Evolutionary conservation across 306 rosid genomes (phyloP).

Genomic region (Adenanthera pavonina): DNA sequence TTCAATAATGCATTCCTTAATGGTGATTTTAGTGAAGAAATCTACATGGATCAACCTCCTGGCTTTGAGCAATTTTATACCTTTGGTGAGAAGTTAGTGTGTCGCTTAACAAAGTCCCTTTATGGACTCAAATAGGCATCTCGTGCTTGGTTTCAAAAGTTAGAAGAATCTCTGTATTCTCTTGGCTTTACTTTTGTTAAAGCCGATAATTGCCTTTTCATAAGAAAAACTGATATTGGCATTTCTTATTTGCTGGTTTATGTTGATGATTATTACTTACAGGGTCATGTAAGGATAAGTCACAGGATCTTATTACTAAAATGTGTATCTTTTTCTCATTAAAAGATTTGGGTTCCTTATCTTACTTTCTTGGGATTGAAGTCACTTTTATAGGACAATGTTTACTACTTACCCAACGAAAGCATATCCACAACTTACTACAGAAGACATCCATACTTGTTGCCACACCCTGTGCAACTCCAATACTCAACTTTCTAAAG

Average conservation of each 20-base stretch:
- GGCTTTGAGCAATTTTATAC: not conserved
- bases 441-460: rapidly evolving
- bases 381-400: not conserved
- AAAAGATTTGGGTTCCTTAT: not conserved
- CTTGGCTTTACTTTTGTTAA: not conserved
- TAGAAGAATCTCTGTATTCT: rapidly evolving
- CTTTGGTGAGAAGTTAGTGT: not conserved
- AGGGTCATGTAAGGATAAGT: not conserved
- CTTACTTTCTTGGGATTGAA: not conserved
- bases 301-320: rapidly evolving
- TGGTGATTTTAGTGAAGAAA: not conserved
- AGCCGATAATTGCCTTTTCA: not conserved
- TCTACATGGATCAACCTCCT: not conserved
- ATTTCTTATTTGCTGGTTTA: not conserved
- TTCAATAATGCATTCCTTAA: not conserved
- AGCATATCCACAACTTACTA: not conserved
- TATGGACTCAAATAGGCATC: not conserved
- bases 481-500: no score
- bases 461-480: not conserved
- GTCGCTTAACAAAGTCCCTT: rapidly evolving
- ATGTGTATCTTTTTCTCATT: not conserved
- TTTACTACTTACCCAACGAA: not conserved
- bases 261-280: not conserved
- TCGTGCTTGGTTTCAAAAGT: not conserved
- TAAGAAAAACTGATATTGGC: rapidly evolving